A percentile compares a stretch with the other conserved stretches of the same genome.
Evolutionary conservation across 164 flowering plant species (phyloP).

Genomic region (Euptelea pleiosperma): DNA sequence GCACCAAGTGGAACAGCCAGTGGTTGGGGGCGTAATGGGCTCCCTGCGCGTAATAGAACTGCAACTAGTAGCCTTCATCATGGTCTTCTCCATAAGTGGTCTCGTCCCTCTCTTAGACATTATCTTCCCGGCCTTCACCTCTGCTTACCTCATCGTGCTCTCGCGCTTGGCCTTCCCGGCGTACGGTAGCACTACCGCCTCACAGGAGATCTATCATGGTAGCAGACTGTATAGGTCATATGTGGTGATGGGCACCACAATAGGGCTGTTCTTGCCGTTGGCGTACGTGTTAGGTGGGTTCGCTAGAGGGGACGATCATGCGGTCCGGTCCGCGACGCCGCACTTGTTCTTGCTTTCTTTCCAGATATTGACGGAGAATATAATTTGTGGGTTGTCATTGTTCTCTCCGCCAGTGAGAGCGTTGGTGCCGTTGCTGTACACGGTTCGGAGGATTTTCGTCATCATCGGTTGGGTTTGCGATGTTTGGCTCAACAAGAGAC

Average conservation of each 20-base stretch:
- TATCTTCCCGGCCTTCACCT: slow-evolving; percentile 61
- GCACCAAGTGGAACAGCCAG: slow-evolving; percentile 18
- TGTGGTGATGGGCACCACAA: slow-evolving; percentile 62
- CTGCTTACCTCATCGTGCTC: slow-evolving; percentile 55
- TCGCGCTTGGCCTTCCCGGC: slow-evolving; percentile 75
- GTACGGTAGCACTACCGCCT: slow-evolving; percentile 10
- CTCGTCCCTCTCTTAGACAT: slow-evolving; percentile 84
- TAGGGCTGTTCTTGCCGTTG: slow-evolving; percentile 88
- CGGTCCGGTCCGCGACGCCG: slow-evolving; percentile 80
- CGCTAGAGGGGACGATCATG: slow-evolving; percentile 85
- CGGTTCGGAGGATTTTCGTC: slow-evolving; percentile 71
- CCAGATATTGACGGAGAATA: slow-evolving; percentile 87
- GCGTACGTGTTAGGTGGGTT: slow-evolving; percentile 94
- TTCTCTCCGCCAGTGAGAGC: slow-evolving; percentile 94
- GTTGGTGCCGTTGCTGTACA: slow-evolving; percentile 76
- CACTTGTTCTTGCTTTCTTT: slow-evolving; percentile 78
- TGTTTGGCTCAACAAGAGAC: slow-evolving; percentile 68
- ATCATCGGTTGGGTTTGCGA: slow-evolving; percentile 71
- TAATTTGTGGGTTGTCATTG: slow-evolving; percentile 68
- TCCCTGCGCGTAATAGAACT: slow-evolving; percentile 86
- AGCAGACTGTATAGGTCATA: slow-evolving; percentile 51
- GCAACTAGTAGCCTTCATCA: slow-evolving; percentile 90
- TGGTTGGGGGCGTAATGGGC: slow-evolving; percentile 62
- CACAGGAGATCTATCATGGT: slow-evolving; percentile 50
- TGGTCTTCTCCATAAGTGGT: slow-evolving; percentile 93